These are phyloP conservation scores for Scalesia atractyloides DNA, from an alignment of 129 eudicot genomes.

Conservation along the genomic window DNA sequence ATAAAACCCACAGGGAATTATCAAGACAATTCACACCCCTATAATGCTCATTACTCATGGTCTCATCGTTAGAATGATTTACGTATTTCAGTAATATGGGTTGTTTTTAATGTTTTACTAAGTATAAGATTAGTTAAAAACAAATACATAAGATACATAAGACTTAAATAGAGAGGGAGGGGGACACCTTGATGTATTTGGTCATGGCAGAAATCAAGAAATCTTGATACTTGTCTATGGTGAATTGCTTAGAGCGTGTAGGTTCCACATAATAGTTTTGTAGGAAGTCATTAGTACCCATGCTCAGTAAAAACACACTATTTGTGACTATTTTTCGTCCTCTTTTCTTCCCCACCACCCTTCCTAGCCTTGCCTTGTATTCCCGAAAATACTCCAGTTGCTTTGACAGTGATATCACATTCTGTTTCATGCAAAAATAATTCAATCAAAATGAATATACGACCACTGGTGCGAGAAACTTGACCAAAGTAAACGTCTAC, in stretches of 20 bases:
- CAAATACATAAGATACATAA: no score
- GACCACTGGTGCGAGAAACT: no score
- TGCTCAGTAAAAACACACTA: slow-evolving; percentile 44
- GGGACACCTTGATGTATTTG: slow-evolving; percentile 45
- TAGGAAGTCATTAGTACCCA: slow-evolving; percentile 69
- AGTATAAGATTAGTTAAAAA: no score
- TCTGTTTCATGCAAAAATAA: slow-evolving; percentile 31
- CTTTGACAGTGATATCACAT: slow-evolving; percentile 46
- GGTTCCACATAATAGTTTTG: slow-evolving; percentile 52
- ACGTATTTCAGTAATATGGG: no score
- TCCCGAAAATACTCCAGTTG: slow-evolving; percentile 58
- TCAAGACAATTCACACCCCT: no score
- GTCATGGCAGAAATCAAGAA: slow-evolving; percentile 51
- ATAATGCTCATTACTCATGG: no score
- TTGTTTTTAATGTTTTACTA: no score
- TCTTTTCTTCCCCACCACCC: slow-evolving; percentile 39
- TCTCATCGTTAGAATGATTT: no score
- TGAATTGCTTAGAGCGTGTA: slow-evolving; percentile 49
- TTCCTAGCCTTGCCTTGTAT: slow-evolving; percentile 45
- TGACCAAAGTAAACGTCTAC: no score
- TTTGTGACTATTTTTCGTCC: slow-evolving; percentile 41
- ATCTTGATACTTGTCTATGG: slow-evolving; percentile 48
- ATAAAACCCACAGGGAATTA: no score
- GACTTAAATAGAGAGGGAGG: slow-evolving; percentile 10
- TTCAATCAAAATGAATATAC: no score